Percentiles rank a stretch among this genome's conserved stretches.
Conservation (phyloP, 106 monocot species). For the Dioscorea alata region DNA sequence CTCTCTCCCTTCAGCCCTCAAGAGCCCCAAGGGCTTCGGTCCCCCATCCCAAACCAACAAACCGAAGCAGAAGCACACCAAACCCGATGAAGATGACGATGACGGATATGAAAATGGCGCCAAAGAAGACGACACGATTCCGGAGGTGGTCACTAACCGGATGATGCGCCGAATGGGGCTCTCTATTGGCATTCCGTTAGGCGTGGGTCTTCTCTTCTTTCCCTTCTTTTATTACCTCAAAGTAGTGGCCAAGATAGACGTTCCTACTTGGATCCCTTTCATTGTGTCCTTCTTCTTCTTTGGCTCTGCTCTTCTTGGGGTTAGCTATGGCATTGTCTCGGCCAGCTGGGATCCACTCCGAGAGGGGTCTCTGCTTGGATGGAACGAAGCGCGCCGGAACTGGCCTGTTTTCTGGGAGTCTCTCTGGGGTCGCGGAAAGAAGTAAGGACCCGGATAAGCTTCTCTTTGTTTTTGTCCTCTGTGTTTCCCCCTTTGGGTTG, state of each 20-base stretch:
- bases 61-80: conserved; percentile 7
- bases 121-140: conserved; percentile 47
- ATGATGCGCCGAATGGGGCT: conserved; percentile 90
- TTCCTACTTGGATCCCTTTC: conserved; percentile 85
- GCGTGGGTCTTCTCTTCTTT: conserved; percentile 73
- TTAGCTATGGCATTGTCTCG: conserved; percentile 95
- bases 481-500: background rate
- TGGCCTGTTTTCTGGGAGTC: conserved; percentile 98
- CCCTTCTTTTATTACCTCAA: conserved; percentile 98
- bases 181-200: conserved; percentile 67
- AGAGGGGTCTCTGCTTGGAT: conserved; percentile 86
- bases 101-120: conserved; percentile 9
- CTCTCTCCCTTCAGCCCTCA: conserved; percentile 19
- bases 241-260: conserved; percentile 61
- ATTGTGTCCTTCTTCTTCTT: conserved; percentile 96
- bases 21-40: conserved; percentile 67
- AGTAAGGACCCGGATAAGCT: background rate
- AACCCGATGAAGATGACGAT: conserved; percentile 25
- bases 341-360: conserved; percentile 92
- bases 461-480: background rate
- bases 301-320: conserved; percentile 73
- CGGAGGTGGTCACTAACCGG: conserved; percentile 90
- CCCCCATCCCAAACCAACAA: conserved; percentile 23
- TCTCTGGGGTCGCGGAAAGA: conserved; percentile 34
- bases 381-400: conserved; percentile 84